phyloP scores from a whole-genome alignment of 306 rosid genomes.

The Rubus idaeus region DNA sequence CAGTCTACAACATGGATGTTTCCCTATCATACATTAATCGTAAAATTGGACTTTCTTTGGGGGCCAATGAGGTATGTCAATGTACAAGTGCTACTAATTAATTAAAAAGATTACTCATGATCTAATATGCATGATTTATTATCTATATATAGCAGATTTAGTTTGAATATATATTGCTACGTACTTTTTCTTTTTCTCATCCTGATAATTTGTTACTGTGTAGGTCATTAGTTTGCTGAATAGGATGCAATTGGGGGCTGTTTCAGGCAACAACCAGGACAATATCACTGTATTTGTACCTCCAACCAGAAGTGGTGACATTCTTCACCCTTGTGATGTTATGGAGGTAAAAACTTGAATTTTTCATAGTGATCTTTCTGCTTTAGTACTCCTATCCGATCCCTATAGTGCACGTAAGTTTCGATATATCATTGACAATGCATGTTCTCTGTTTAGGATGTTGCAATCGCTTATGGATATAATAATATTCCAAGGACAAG shows the following conservation, averaged over 20 bases:
- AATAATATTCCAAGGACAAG: conserved; percentile 63
- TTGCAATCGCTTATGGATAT: conserved; percentile 90
- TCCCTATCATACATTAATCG: too few relatives aligned
- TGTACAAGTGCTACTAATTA: not conserved
- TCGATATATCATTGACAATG: conserved; percentile 16
- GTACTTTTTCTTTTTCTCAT: not conserved
- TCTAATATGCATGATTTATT: not conserved
- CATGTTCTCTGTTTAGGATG: conserved; percentile 50
- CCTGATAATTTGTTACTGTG: conserved; percentile 12
- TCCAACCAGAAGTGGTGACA: conserved; percentile 77
- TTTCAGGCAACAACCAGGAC: conserved; percentile 34
- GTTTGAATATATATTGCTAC: not conserved
- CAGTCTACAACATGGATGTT: conserved; percentile 82
- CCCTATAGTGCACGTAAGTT: not conserved
- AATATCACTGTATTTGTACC: conserved; percentile 65
- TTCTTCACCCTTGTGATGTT: conserved; percentile 95
- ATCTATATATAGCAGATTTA: not conserved
- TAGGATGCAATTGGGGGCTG: conserved; percentile 77
- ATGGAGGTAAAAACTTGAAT: conserved; percentile 65
- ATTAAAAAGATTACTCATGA: not conserved
- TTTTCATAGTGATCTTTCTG: not conserved
- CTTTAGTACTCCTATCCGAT: conserved; percentile 12
- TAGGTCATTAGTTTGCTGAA: conserved; percentile 77
- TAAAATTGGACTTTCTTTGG: conserved; percentile 73
- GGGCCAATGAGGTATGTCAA: conserved; percentile 65